Conservation (phyloP, 257 asterid genomes). For the Nicotiana benthamiana region DNA sequence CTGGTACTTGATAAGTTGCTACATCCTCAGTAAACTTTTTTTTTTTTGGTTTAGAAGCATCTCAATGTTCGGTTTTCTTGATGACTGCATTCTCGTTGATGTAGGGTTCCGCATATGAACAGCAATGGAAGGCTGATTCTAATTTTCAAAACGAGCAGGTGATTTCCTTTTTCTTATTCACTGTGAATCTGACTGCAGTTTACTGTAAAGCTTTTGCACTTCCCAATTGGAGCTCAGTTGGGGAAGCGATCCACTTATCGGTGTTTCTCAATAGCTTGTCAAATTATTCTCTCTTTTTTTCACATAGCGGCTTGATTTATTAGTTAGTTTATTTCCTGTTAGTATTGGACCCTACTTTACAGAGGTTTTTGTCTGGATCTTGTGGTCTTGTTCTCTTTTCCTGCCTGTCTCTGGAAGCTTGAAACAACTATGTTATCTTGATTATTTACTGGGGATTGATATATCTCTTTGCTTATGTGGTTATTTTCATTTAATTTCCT, state of each 20-base stretch:
- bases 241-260: background rate
- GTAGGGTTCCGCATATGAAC: constrained; percentile 63
- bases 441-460: background rate
- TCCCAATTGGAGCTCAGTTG: background rate
- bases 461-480: background rate
- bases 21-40: constrained; percentile 4
- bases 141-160: constrained; percentile 85
- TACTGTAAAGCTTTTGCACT: background rate
- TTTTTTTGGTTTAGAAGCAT: background rate
- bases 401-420: background rate
- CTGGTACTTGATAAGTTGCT: constrained; percentile 39
- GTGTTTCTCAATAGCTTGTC: background rate
- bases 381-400: background rate
- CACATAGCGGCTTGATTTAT: background rate
- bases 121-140: constrained; percentile 66
- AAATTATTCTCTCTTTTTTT: background rate
- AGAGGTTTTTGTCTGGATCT: background rate
- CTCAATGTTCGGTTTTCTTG: background rate
- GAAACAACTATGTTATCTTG: background rate
- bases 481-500: background rate
- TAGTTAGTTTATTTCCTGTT: background rate
- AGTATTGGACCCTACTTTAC: background rate
- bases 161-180: constrained; percentile 18
- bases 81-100: constrained; percentile 5
- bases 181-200: background rate